Evolutionary conservation across 306 rosid genomes (phyloP).

Genomic region (Cucurbita pepo): DNA sequence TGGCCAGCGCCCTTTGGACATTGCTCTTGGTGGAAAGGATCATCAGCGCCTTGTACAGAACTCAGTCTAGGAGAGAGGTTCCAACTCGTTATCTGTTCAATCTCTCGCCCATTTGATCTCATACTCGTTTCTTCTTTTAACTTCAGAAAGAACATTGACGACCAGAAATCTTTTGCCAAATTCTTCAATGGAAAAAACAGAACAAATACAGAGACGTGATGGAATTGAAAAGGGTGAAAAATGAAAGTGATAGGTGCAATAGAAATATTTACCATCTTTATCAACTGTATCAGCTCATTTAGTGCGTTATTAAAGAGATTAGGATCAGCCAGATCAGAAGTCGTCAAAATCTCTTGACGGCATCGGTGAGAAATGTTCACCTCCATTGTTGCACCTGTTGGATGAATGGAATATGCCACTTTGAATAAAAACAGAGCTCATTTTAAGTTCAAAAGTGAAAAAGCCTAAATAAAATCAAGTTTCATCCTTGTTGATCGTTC

Average conservation of each 20-base stretch:
- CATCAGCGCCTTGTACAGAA: constrained; percentile 62
- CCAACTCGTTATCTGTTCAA: constrained; percentile 57
- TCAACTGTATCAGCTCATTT: constrained; percentile 60
- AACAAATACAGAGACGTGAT: neutral
- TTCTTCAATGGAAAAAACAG: constrained; percentile 32
- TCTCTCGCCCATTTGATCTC: constrained; percentile 42
- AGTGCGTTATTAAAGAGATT: constrained; percentile 56
- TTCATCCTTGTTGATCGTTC: neutral
- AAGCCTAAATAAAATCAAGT: neutral
- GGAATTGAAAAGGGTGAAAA: neutral
- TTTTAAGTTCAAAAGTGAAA: neutral
- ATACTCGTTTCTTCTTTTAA: constrained; percentile 49
- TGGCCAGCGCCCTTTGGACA: constrained; percentile 29
- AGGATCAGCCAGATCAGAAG: constrained; percentile 52
- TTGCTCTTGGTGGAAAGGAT: constrained; percentile 78
- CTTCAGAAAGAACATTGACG: constrained; percentile 71
- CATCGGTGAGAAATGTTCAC: constrained; percentile 80
- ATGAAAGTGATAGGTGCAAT: neutral
- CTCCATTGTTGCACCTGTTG: constrained; percentile 70
- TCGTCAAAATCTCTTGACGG: constrained; percentile 69
- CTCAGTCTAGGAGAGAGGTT: constrained; percentile 77
- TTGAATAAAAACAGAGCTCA: neutral
- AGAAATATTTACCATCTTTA: constrained; percentile 42
- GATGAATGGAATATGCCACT: neutral
- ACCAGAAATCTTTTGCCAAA: constrained; percentile 78